Base-by-base conservation (phyloP, 345 rosid genomes). In the Eucalyptus marginata region DNA sequence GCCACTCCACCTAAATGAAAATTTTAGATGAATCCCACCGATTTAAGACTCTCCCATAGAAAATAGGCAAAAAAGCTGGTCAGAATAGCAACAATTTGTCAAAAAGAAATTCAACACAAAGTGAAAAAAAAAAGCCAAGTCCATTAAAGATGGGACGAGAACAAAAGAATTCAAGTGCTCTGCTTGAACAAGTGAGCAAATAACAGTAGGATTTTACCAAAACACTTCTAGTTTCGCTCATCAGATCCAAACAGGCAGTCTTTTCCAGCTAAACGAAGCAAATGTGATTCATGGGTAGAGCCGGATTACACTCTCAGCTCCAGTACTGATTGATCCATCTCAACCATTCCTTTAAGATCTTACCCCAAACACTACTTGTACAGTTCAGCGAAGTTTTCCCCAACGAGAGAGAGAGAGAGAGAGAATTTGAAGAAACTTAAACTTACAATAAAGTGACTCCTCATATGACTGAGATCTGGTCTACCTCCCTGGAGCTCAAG, bases 381-480 rank as follows among this genome's bases (percentile, higher is more conserved):
- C 62, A 68, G 62, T 62, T 80, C 40, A 86, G 54, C 31, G 2
- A 40, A 76, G 84, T 76, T 76, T 76, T 76, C 84, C 46, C 84
- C 36, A 64, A 64, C n/a, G 76, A 5, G 10, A 22, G 62, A 56
- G 13, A 66, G 7, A 76, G 47, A 40, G 76, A n/a, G 27, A 40
- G 11, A 36, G 87, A 76, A 76, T 20, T 18, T 76, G 83, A 40
- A 76, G 84, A 22, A 40, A 40, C 83, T 36, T 36, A 79, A 86
- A 94, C 97, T 95, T 91, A 96, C 99, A 94, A 91, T 90, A 91
- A 94, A 94, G 92, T 94, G 93, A 94, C 90, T 95, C 99, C 92
- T 96, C 99, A 96, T 97, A 94, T 92, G 97, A 95, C 91, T 90
- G 94, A 89, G 91, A 89, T 84, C 87, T 89, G 95, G 95, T 95